Evolutionary conservation across 352 stramenopile species (phyloP).

Genomic region (Lagenidium sp.): DNA sequence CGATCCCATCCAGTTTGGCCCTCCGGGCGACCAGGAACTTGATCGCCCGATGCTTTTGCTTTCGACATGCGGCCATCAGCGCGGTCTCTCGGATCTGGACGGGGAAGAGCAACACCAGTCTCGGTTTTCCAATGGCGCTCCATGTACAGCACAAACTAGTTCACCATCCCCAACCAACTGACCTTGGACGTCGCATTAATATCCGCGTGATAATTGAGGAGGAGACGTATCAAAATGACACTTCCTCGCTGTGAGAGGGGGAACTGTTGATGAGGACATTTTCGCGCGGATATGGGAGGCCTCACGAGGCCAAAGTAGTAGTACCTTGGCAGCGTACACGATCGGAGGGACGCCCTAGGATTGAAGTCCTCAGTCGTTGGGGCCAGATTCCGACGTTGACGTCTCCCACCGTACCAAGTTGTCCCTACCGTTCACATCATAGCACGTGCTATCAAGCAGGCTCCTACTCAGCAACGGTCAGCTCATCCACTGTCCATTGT

Average conservation of each 20-base stretch:
- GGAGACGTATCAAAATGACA: constrained; percentile 29
- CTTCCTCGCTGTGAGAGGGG: constrained; percentile 16
- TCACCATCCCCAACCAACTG: neutral
- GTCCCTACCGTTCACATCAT: constrained; percentile 43
- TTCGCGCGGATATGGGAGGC: too few relatives aligned
- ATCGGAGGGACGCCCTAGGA: constrained; percentile 43
- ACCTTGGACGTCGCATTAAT: constrained; percentile 45
- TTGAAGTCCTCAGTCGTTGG: too few relatives aligned
- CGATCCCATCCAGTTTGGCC: constrained; percentile 27
- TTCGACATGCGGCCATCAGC: constrained; percentile 39
- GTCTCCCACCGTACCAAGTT: too few relatives aligned
- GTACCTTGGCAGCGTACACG: constrained; percentile 48
- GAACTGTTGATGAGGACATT: too few relatives aligned
- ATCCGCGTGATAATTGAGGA: constrained; percentile 49
- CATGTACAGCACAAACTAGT: neutral
- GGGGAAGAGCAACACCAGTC: neutral
- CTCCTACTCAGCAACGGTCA: too few relatives aligned
- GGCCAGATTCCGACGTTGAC: too few relatives aligned
- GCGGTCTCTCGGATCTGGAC: constrained; percentile 39
- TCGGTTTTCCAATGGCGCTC: neutral
- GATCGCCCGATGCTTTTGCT: constrained; percentile 22
- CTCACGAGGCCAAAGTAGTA: neutral
- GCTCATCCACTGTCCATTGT: too few relatives aligned
- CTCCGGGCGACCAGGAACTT: constrained; percentile 34
- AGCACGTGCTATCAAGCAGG: constrained; percentile 30